Evolutionary conservation across 75 land plant genomes (phyloP), one percentile per base, ranked within the genome.

Genomic region (Pinus taeda): DNA sequence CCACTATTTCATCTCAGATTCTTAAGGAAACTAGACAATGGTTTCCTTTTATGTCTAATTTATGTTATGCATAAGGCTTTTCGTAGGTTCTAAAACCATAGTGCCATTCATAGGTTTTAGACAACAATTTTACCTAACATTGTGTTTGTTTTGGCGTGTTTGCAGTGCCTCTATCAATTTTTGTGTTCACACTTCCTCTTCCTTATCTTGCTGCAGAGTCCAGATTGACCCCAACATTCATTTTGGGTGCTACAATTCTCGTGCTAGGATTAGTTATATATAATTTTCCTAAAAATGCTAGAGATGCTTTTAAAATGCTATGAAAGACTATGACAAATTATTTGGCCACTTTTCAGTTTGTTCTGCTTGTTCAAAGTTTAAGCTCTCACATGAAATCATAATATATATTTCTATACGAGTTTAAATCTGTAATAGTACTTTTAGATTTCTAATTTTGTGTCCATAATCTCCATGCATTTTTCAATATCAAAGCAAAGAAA

Each of bases 91-190:
- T 39, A 67, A 33, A 33, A 33, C 33, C 9, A 18, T 69, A 53
- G n/a, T 37, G 49, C 71, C 71, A 42, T 69, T n/a, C 24, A 20
- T 69, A 37, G 20, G 9, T 42, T 69, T 14, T 39, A 69, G 11
- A 37, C n/a, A 37, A 39, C 8, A 8, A 20, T 42, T 14, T 37
- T 8, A 42, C 11, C 21, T 36, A 12, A 36, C 56, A 22, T 66
- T 65, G 55, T 65, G n/a, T 64, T 64, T 49, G 55, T 49, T 36
- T 39, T 69, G 30, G 36, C 76, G 39, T 73, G 6, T 75, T 20
- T 88, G 95, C 92, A 90, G 97, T 94, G 71, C 99, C 99, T 60
- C 72, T 94, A 57, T 76, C 99, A 1, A 96, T 96, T 24, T 96
- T 80, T 73, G 63, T 88, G 58, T 92, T 96, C 59, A 84, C 95